A percentile compares a stretch with the other conserved stretches of the same genome.
These are phyloP conservation scores for Nakazawaea siamensis DNA, from an alignment of 805 yeast genomes.

Conservation along the genomic window DNA sequence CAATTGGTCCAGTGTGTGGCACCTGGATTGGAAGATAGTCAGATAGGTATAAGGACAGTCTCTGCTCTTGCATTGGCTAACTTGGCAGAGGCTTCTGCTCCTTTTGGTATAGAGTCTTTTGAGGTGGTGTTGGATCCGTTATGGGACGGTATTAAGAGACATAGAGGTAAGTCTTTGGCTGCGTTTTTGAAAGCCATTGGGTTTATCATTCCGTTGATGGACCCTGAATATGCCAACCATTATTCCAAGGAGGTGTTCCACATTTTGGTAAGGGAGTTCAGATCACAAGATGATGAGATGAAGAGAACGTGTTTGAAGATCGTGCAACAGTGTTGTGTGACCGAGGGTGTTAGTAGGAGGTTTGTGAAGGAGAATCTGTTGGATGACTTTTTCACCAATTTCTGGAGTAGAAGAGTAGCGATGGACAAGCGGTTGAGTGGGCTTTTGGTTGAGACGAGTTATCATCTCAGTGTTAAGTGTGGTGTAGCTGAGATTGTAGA, in stretches of 20 bases:
- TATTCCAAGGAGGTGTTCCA: slow-evolving; percentile 69
- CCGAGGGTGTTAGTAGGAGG: slow-evolving; percentile 45
- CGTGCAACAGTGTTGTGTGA: slow-evolving; percentile 54
- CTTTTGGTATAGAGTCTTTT: slow-evolving; percentile 87
- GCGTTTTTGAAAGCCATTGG: slow-evolving; percentile 75
- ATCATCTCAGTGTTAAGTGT: slow-evolving; percentile 54
- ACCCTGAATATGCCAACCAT: slow-evolving; percentile 68
- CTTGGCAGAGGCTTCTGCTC: slow-evolving; percentile 74
- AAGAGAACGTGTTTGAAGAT: slow-evolving; percentile 62
- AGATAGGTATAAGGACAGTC: slow-evolving; percentile 54
- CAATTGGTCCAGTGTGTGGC: slow-evolving; percentile 55
- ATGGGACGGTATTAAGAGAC: slow-evolving; percentile 72
- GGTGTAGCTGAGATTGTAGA: slow-evolving; percentile 59
- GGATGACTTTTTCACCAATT: slow-evolving; percentile 55
- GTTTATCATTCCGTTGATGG: slow-evolving; percentile 78
- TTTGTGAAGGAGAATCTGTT: slow-evolving; percentile 45
- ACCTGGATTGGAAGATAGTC: slow-evolving; percentile 58
- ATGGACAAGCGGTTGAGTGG: slow-evolving; percentile 49
- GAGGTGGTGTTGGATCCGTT: slow-evolving; percentile 65
- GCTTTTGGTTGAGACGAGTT: slow-evolving; percentile 67
- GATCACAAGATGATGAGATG: slow-evolving; percentile 85
- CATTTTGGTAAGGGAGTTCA: slow-evolving; percentile 62
- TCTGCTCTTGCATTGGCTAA: slow-evolving; percentile 68
- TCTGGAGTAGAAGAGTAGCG: slow-evolving; percentile 83
- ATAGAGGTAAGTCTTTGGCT: slow-evolving; percentile 71